Percentiles rank a stretch among this genome's conserved stretches.
Evolutionary conservation across 1,139 yeast genomes (phyloP).

Genomic region (Yamadazyma mexicana): DNA sequence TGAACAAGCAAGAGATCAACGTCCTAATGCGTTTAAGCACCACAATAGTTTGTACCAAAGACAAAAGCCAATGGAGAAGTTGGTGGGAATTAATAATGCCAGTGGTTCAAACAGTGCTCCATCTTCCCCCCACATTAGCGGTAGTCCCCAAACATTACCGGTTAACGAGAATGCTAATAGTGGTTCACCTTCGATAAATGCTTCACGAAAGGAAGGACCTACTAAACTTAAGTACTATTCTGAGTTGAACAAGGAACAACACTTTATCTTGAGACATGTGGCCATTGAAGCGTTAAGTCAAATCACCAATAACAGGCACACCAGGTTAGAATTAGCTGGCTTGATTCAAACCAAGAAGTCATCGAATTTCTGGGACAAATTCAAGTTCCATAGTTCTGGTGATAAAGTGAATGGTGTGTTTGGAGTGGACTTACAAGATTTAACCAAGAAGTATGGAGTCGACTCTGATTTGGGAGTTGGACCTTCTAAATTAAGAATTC

Average conservation of each 20-base stretch:
- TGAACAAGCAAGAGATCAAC: slow-evolving; percentile 90
- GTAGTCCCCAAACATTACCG: slow-evolving; percentile 4
- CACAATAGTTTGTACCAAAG: slow-evolving; percentile 51
- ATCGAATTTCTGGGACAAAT: slow-evolving; percentile 74
- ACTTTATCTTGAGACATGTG: slow-evolving; percentile 62
- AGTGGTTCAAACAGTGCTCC: slow-evolving; percentile 17
- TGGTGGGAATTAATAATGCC: slow-evolving; percentile 5
- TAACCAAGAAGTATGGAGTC: slow-evolving; percentile 77
- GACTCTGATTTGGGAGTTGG: slow-evolving; percentile 90
- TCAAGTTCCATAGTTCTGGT: slow-evolving; percentile 31
- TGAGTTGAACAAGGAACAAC: slow-evolving; percentile 64
- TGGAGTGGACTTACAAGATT: slow-evolving; percentile 72
- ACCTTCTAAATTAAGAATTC: slow-evolving; percentile 75
- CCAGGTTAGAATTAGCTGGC: slow-evolving; percentile 52
- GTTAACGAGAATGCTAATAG: not conserved
- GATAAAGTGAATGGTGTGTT: slow-evolving; percentile 53
- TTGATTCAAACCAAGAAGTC: slow-evolving; percentile 58
- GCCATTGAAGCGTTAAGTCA: slow-evolving; percentile 64
- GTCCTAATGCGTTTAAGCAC: slow-evolving; percentile 82
- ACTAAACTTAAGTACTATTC: slow-evolving; percentile 60
- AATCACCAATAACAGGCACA: slow-evolving; percentile 33
- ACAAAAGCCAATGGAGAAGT: slow-evolving; percentile 29
- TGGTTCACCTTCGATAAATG: not conserved
- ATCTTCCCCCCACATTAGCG: slow-evolving; percentile 16
- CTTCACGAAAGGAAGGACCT: slow-evolving; percentile 1